These are phyloP conservation scores for Solanum paucissectum DNA, from an alignment of 257 asterid genomes.

Conservation along the genomic window DNA sequence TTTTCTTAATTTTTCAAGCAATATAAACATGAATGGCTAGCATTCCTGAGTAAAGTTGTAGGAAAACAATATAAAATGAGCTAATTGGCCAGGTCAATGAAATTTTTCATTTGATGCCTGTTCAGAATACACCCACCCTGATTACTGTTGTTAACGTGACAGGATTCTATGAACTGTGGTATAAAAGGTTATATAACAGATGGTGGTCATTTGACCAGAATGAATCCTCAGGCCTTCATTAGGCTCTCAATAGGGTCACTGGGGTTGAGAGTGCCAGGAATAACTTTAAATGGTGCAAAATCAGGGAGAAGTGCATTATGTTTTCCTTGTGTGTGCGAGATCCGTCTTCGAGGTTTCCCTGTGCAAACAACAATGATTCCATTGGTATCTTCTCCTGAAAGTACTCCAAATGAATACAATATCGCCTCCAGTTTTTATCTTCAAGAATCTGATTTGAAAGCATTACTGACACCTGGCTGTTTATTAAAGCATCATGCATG, in stretches of 20 bases:
- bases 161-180: neutral
- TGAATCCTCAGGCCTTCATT: constrained; percentile 91
- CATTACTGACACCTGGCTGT: constrained; percentile 62
- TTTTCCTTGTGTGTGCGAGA: constrained; percentile 73
- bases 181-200: constrained; percentile 9
- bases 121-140: neutral
- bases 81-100: neutral
- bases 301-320: constrained; percentile 37
- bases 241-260: constrained; percentile 76
- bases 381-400: constrained; percentile 58
- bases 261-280: constrained; percentile 54
- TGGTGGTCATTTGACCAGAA: constrained; percentile 42
- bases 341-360: constrained; percentile 89
- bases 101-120: neutral
- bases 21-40: neutral
- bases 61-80: neutral
- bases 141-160: neutral
- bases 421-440: constrained; percentile 71
- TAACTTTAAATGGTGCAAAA: constrained; percentile 30
- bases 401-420: constrained; percentile 38
- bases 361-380: constrained; percentile 70
- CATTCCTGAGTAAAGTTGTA: neutral
- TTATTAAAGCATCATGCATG: constrained; percentile 52
- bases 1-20: neutral
- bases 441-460: constrained; percentile 64